A percentile compares a stretch with the other conserved stretches of the same genome.
phyloP scores from a whole-genome alignment of 768 basidiomycete genomes.

The Amyloporia xantha region DNA sequence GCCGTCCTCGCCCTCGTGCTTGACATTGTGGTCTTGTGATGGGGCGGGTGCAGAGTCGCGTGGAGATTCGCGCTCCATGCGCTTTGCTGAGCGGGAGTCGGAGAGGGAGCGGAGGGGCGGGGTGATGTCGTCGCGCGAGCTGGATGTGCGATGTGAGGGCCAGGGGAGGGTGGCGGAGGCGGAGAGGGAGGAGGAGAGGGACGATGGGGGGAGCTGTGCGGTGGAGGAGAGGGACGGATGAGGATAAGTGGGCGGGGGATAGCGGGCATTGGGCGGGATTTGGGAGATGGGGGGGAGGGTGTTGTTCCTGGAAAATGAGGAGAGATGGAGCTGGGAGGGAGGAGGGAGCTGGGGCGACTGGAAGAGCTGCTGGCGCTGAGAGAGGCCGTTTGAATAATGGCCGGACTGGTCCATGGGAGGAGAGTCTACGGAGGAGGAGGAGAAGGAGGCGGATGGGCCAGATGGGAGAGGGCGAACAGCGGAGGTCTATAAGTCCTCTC shows the following conservation, averaged over 20 bases:
- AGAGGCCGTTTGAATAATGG: background rate
- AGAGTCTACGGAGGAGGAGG: background rate
- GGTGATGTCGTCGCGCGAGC: constrained; percentile 29
- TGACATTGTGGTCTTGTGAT: constrained; percentile 12
- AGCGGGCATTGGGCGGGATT: constrained; percentile 21
- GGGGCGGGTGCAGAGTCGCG: constrained; percentile 12
- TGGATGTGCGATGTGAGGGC: constrained; percentile 27
- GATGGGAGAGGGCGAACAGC: background rate
- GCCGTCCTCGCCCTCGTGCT: constrained; percentile 51
- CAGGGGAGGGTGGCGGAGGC: constrained; percentile 23
- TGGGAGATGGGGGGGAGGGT: constrained; percentile 35
- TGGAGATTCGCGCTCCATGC: constrained; percentile 17
- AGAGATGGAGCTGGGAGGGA: constrained; percentile 35
- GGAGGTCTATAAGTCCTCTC: background rate
- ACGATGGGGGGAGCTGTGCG: constrained; percentile 23
- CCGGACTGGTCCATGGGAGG: constrained; percentile 5
- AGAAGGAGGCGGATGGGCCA: background rate
- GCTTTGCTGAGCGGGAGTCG: constrained; percentile 19
- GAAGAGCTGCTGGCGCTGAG: constrained; percentile 33
- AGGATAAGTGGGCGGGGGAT: constrained; percentile 29
- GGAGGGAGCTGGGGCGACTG: constrained; percentile 38
- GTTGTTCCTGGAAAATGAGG: constrained; percentile 30
- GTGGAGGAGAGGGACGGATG: constrained; percentile 28
- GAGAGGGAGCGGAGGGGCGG: constrained; percentile 20
- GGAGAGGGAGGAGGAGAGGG: constrained; percentile 22